These are phyloP conservation scores for Pholiota molesta DNA, from an alignment of 768 basidiomycete species.

Conservation along the genomic window DNA sequence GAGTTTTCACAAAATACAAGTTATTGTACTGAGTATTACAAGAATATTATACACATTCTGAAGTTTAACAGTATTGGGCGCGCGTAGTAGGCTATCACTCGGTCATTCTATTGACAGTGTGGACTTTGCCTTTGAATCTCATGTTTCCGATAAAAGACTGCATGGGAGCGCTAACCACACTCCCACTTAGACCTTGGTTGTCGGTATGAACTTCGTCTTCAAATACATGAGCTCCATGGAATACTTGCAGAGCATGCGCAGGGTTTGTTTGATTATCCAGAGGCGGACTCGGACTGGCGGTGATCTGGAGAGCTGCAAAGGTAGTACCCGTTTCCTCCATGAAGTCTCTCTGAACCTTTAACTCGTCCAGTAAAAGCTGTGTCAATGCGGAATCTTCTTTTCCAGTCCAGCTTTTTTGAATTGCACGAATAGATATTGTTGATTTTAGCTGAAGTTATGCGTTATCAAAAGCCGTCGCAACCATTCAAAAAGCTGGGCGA, in stretches of 20 bases:
- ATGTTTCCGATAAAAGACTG: not conserved
- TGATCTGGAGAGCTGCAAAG: not conserved
- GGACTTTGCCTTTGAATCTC: not conserved
- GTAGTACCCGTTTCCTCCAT: not conserved
- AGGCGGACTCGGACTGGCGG: not conserved
- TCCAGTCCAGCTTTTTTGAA: not conserved
- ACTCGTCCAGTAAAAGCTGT: not conserved
- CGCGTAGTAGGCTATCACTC: not conserved
- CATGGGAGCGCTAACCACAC: not conserved
- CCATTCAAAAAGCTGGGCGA: not conserved
- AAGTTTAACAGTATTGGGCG: too few species aligned
- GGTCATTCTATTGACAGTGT: not conserved
- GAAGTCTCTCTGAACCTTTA: not conserved
- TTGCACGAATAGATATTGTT: constrained; percentile 3
- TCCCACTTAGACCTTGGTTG: not conserved
- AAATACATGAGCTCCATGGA: not conserved
- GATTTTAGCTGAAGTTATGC: not conserved
- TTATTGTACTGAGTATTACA: too few species aligned
- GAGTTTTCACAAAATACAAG: too few species aligned
- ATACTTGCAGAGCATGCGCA: not conserved
- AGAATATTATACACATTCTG: too few species aligned
- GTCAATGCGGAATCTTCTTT: not conserved
- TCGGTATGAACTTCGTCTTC: not conserved
- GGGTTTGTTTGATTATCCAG: not conserved
- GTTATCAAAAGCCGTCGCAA: not conserved